Base-by-base conservation (phyloP, 768 basidiomycete genomes). In the Kwoniella sp. region DNA sequence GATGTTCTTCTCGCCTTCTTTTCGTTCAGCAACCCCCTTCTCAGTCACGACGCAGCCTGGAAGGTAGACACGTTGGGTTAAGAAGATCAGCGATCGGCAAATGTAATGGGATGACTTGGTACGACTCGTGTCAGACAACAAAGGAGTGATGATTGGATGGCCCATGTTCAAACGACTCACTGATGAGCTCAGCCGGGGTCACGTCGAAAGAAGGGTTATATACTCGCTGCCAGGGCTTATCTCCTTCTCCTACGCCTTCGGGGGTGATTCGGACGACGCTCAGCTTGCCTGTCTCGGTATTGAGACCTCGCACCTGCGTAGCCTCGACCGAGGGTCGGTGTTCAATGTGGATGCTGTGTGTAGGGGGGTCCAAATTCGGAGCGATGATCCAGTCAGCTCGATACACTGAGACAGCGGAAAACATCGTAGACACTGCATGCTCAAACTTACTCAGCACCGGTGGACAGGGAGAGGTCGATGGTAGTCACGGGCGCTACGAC, bases 181-280 rank as follows among this genome's bases (percentile, higher is more conserved):
- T 90, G 68, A 98, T 96, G 48, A 97, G 83, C 65, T 90, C 89
- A 1, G 93, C 92, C 0, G 94, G 93, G 0, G 95, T 97, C 17
- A 98, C 93, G 77, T 98, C 95, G 81, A 97, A 98, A 68, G 91
- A 92, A 1, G 95, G 93, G 80, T 96, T 98, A 80, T 93, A 95
- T 1, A 81, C 80, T 31, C 69, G 66, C 59, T 80, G 76, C 80
- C 79, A 77, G 31, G 63, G 59, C 60, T 79, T 74, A 9, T 68
- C 64, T 29, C 76, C 77, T 17, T 72, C 72, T 65, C 81, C 81
- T 23, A 82, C 80, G 0, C 78, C 79, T 61, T 82, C 75, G 11
- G 93, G 92, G 0, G 93, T 93, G 67, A 93, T 87, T 85, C 92
- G 87, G 13, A 94, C 90, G 50, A 89, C 87, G 0, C 88, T 88